phyloP scores from a whole-genome alignment of 371 early-diverging fungal genomes.

The Mucor ambiguus region DNA sequence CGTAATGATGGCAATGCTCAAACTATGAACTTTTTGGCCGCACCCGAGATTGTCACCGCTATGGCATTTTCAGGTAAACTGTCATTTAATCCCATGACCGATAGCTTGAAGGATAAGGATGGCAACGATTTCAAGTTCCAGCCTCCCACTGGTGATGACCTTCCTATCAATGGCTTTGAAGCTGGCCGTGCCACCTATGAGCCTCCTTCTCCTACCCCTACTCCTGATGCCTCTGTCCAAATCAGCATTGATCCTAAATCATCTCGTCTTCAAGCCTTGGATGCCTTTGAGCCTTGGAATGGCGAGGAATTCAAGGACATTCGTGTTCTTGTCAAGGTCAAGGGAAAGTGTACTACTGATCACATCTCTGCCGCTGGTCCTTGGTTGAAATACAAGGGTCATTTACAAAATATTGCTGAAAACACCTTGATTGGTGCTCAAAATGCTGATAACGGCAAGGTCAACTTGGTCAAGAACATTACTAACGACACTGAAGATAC shows the following conservation, averaged over 20 bases:
- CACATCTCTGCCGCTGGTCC: constrained; percentile 96
- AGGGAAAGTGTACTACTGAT: constrained; percentile 98
- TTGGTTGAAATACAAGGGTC: constrained; percentile 98
- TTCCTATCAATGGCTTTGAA: constrained; percentile 87
- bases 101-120: constrained; percentile 70
- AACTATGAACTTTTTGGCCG: constrained; percentile 94
- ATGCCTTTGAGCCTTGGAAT: constrained; percentile 79
- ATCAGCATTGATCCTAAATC: constrained; percentile 77
- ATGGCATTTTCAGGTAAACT: constrained; percentile 89
- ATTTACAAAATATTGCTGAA: constrained; percentile 94
- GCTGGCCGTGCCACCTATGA: constrained; percentile 70
- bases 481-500: constrained; percentile 72
- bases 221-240: constrained; percentile 56
- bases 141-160: constrained; percentile 85
- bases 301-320: constrained; percentile 80
- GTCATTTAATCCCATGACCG: constrained; percentile 91
- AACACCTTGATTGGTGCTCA: constrained; percentile 96
- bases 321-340: constrained; percentile 86
- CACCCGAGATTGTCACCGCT: constrained; percentile 95
- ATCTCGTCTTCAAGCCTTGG: constrained; percentile 84
- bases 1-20: constrained; percentile 95
- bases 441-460: constrained; percentile 89
- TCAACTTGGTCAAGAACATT: constrained; percentile 79
- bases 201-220: constrained; percentile 60
- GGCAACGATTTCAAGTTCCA: constrained; percentile 79